Evolutionary conservation across 2,329 filamentous ascomycete genomes (phyloP).

Genomic region (Hypoxylon sp.): DNA sequence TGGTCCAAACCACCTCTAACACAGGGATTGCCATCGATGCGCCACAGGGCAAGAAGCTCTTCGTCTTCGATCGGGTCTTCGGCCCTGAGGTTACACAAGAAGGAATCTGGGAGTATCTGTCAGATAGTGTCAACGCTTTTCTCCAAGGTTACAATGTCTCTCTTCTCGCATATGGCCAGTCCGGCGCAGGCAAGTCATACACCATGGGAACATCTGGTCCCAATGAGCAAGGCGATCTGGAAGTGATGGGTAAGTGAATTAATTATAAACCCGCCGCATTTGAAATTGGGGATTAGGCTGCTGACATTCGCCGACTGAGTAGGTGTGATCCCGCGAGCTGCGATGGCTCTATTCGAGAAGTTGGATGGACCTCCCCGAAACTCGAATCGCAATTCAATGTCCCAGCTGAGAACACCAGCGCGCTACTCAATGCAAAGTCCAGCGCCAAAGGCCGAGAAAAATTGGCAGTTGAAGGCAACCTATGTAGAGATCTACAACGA

Average conservation of each 20-base stretch:
- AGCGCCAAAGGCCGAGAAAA: conserved; percentile 73
- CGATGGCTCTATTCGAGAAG: conserved; percentile 87
- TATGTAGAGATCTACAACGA: conserved; percentile 99
- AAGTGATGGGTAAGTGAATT: conserved; percentile 80
- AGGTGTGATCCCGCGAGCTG: conserved; percentile 97
- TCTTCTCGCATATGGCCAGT: conserved; percentile 95
- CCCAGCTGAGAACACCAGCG: conserved; percentile 83
- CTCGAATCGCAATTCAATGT: conserved; percentile 76
- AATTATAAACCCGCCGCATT: neutral
- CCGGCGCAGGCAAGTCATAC: conserved; percentile 96
- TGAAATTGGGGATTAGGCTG: neutral
- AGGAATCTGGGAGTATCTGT: conserved; percentile 93
- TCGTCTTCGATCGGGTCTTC: conserved; percentile 97
- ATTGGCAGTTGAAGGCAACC: conserved; percentile 92
- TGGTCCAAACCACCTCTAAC: conserved; percentile 88
- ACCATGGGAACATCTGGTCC: conserved; percentile 98
- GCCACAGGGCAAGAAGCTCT: conserved; percentile 92
- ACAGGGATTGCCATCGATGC: conserved; percentile 92
- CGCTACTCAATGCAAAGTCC: conserved; percentile 77
- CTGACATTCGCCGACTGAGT: conserved; percentile 39
- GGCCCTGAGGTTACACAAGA: conserved; percentile 86
- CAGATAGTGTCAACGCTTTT: conserved; percentile 91
- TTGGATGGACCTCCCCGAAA: conserved; percentile 71
- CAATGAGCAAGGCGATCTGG: conserved; percentile 77
- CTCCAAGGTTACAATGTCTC: conserved; percentile 99